Evolutionary conservation across 805 yeast genomes (phyloP), one percentile per base, ranked within the genome.

Genomic region (Candida taoyuanica): DNA sequence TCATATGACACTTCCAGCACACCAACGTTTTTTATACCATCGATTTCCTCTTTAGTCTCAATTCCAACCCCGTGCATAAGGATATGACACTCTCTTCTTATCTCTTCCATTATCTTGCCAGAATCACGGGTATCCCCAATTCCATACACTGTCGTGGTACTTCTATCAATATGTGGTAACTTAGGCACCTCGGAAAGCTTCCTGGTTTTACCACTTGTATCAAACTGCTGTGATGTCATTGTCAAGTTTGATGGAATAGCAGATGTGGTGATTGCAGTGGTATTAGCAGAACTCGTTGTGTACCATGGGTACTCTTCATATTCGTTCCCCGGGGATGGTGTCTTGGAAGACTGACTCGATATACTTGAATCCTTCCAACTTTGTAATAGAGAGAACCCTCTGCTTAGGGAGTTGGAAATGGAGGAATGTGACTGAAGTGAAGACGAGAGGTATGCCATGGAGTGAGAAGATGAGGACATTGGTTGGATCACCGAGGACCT

Each of bases 271-370:
- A 15, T 31, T 19, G 36, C 16, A 18, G 36, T 14, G 23, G 9
- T n/a, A 4, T 33, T 11, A 13, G 29, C 29, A 27, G 23, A 32
- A 11, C 18, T 21, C 5, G 17, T 13, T 5, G 29, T n/a, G 12
- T 34, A 8, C 14, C 70, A 66, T n/a, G 70, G 70, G 33, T 58
- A 66, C 31, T 66, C 70, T 5, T 65, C 69, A 43, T 62, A 63
- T 38, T 64, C 69, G 23, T 47, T 47, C 17, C 54, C 41, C 2
- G 70, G 68, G 0, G 71, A 62, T 3, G 68, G 66, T 2, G 9
- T 49, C 45, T 24, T 49, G 47, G 3, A 33, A 17, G 14, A 17
- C 7, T 5, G 38, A 31, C 9, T 46, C 2, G 63, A 53, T 31
- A 60, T 55, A 4, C 44, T 45, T 1, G 66, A 61, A 37, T 57